Evolutionary conservation across 306 rosid genomes (phyloP).

Genomic region (Bauhinia variegata): DNA sequence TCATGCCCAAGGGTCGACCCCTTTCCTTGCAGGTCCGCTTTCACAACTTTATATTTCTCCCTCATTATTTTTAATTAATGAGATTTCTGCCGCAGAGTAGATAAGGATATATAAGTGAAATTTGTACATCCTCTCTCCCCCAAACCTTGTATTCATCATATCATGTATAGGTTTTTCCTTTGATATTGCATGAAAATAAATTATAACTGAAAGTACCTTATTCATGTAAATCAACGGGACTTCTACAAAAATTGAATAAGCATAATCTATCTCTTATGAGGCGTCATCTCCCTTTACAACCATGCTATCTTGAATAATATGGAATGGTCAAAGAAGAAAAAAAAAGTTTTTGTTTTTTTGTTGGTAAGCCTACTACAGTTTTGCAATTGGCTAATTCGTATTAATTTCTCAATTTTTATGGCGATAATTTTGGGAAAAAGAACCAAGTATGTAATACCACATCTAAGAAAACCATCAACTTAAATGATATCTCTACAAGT

Average conservation of each 20-base stretch:
- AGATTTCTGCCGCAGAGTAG: no score
- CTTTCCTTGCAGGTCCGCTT: slow-evolving; percentile 79
- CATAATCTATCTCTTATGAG: no score
- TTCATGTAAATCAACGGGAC: background rate
- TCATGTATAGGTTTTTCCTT: no score
- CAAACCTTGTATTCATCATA: no score
- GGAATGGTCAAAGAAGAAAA: slow-evolving; percentile 26
- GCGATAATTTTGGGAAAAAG: background rate
- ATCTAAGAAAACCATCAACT: slow-evolving; percentile 1
- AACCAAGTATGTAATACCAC: background rate
- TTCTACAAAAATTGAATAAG: background rate
- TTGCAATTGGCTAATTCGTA: background rate
- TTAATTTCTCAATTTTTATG: background rate
- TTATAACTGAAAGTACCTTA: background rate
- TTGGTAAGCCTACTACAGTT: no score
- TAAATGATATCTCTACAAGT: slow-evolving; percentile 29
- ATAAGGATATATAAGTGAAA: no score
- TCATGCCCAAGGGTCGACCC: slow-evolving; percentile 80
- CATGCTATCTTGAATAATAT: slow-evolving; percentile 12
- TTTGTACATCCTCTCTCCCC: no score
- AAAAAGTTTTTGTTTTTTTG: no score
- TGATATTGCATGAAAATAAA: background rate
- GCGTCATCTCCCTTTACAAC: background rate
- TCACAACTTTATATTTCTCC: background rate
- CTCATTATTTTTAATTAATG: background rate